Conservation (phyloP, 73 alveolate genomes). For the Symbiodinium pilosum region DNA sequence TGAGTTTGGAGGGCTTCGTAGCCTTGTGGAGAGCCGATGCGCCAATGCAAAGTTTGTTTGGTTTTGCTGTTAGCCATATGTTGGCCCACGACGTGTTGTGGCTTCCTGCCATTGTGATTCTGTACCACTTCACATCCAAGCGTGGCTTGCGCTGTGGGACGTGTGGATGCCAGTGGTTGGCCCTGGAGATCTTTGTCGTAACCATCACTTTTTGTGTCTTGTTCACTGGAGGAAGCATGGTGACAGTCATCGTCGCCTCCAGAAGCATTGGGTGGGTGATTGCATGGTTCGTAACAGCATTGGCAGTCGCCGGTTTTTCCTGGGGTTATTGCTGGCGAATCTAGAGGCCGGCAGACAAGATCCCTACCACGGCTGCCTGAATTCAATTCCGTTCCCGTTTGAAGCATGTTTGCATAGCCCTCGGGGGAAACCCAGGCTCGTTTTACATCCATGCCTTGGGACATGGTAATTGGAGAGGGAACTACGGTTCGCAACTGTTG, state of each 20-base stretch:
- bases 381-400: neutral
- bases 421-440: neutral
- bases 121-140: neutral
- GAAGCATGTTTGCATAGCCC: neutral
- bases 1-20: slow-evolving; percentile 1
- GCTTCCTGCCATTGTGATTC: neutral
- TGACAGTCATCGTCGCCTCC: neutral
- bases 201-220: neutral
- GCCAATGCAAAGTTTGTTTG: neutral
- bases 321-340: slow-evolving; percentile 1
- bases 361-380: neutral
- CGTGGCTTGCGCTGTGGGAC: neutral
- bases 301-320: neutral
- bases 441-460: neutral
- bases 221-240: neutral
- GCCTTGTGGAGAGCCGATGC: neutral
- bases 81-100: neutral
- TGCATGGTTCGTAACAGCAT: neutral
- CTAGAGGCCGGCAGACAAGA: neutral
- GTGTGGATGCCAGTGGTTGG: neutral
- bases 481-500: neutral
- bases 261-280: neutral
- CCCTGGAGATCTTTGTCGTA: neutral
- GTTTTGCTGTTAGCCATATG: neutral
- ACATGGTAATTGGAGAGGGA: neutral